Base-by-base conservation (phyloP, 305 asterid species). In the Solanum hybrid region DNA sequence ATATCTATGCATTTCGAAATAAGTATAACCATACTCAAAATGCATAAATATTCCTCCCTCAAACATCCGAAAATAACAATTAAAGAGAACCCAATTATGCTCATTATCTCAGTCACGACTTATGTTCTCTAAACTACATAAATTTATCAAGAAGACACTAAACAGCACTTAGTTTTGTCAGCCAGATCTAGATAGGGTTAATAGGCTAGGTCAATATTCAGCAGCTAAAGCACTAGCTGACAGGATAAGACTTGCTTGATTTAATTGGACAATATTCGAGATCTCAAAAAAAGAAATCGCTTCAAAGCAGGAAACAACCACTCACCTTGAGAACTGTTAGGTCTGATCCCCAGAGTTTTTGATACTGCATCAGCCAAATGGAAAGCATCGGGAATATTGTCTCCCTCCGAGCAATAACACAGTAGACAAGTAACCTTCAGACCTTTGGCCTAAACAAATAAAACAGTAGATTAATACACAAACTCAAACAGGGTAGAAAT, bases 341-440 rank as follows among this genome's bases (percentile, higher is more conserved):
- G 93, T 91, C 88, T 89, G 89, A 95, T 72, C 70, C 94, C 95
- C 88, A 90, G 88, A 92, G 96, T 94, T 91, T 93, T 95, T 91
- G 92, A 91, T 45, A 98, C 92, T 90, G 99, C 98, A 90, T 94
- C 98, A 37, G 99, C 98, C 93, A 97, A 93, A 90, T 91, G 94
- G 91, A 96, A 96, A 91, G 98, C 99, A 90, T 96, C 99, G 7
- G 98, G 96, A 87, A 94, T 95, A 79, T 96, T 97, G 93, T 97
- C 99, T 90, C 99, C 99, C 93, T 97, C 99, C 78, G 99, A 97
- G 93, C 99, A 97, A 94, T 96, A 97, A 92, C 98, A 96, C 24
- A 96, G 90, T 87, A 97, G 91, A 95, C 99, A 96, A 87, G 99
- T 97, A 72, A 95, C 98, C 90, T 96, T 96, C 91, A 97, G 36